Conservation (phyloP, 768 basidiomycete genomes). For the Naganishia onofrii region DNA sequence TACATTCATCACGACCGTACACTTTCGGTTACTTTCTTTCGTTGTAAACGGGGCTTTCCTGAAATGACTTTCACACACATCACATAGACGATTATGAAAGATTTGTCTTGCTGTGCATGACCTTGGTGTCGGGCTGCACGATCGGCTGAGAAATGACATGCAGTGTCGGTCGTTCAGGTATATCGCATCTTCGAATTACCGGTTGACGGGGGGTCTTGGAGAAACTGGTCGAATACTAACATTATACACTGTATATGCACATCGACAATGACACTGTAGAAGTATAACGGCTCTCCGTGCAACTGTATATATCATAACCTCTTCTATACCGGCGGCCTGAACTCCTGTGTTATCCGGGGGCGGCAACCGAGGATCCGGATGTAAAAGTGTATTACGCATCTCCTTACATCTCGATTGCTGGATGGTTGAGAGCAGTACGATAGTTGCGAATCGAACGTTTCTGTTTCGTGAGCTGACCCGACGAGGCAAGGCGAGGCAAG, state of each 20-base stretch:
- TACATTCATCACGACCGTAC: constrained; percentile 11
- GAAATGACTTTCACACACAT: constrained; percentile 23
- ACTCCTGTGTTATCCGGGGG: background rate
- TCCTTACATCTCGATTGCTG: constrained; percentile 7
- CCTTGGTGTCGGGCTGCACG: background rate
- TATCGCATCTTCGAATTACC: background rate
- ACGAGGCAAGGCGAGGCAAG: too few species aligned
- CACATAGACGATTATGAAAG: constrained; percentile 17
- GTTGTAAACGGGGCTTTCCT: constrained; percentile 25
- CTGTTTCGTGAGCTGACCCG: background rate
- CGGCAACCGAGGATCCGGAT: constrained; percentile 1
- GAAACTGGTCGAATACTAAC: too few species aligned
- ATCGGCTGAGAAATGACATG: background rate
- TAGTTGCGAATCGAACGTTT: background rate
- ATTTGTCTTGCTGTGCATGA: background rate
- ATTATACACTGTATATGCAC: too few species aligned
- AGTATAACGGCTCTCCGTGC: too few species aligned
- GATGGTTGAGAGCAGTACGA: background rate
- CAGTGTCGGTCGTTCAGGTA: background rate
- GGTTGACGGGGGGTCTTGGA: too few species aligned
- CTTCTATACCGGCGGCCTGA: too few species aligned
- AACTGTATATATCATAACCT: too few species aligned
- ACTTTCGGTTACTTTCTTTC: constrained; percentile 13
- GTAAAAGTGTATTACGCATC: constrained; percentile 21
- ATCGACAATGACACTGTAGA: too few species aligned